Conservation (phyloP, 768 basidiomycete genomes). For the Lactarius indigo region DNA sequence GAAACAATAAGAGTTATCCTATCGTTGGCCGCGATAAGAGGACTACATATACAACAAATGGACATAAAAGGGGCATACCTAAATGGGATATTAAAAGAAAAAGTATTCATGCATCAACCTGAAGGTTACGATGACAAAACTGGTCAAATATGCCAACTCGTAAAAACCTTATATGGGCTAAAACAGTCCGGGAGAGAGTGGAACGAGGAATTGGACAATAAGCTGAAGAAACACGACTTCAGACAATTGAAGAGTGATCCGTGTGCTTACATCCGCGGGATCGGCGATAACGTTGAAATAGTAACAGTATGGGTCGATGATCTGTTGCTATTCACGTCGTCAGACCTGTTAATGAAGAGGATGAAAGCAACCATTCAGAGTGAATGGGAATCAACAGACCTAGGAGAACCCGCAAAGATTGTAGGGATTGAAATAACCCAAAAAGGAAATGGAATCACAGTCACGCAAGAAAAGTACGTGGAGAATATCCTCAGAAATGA, state of each 20-base stretch:
- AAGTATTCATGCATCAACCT: neutral
- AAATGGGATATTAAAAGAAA: neutral
- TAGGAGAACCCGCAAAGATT: neutral
- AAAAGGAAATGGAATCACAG: fast-evolving
- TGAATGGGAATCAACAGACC: neutral
- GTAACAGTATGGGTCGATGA: neutral
- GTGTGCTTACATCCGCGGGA: neutral
- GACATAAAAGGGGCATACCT: neutral
- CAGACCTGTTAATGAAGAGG: neutral
- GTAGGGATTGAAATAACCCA: neutral
- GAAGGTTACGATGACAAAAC: neutral
- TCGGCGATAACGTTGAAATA: fast-evolving
- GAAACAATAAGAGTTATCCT: neutral
- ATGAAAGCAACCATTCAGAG: too few relatives aligned
- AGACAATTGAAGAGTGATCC: fast-evolving
- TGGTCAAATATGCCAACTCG: neutral
- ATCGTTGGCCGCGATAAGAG: too few relatives aligned
- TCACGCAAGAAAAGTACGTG: neutral
- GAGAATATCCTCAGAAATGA: neutral
- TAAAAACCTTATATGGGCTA: neutral
- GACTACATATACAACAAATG: neutral
- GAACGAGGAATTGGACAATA: neutral
- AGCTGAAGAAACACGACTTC: neutral
- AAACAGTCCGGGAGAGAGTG: neutral
- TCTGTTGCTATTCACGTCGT: neutral